Base-by-base conservation (phyloP, 306 rosid species). In the Gleditsia sinensis region DNA sequence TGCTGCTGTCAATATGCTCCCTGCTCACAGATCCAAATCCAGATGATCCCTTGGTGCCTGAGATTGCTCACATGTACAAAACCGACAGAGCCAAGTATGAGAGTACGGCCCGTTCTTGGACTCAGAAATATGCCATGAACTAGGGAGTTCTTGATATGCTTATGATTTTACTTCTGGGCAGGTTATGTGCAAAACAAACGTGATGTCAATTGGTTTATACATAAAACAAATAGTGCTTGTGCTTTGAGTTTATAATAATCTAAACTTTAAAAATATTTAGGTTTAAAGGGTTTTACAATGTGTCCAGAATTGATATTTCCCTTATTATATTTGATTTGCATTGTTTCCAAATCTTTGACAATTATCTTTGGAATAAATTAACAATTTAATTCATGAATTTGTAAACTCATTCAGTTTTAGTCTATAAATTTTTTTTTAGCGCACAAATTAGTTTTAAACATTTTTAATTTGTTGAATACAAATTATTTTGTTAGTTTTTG, bases 11-110 rank as follows among this genome's bases (percentile, higher is more conserved):
- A 57, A 82, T 85, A 65, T 85, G 89, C 85, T 85, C 89, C 4
- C 80, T 85, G 65, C 68, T 85, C 74, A 85, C 89, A 53, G 89
- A 85, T 43, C 89, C 89, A 5, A 85, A 85, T 78, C 89, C 87
- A 0, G 89, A 85, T 12, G 87, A 85, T 11, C 89, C 89, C 53
- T 74, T 85, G 77, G 89, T 85, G 68, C 89, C 89, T 20, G 89
- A 85, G 74, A 82, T 85, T 69, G 89, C 89, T 30, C 76, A 82
- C 49, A 82, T 82, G 89, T 85, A 85, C 74, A 85, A 85, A 83
- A 79, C 75, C 0, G 89, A 85, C 87, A 73, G 72, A 43, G 78
- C 81, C 54, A 82, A 82, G 83, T 82, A 82, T 14, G 85, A 80
- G 83, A 77, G 21, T 20, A 86, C 87, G 10, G 90, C 90, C 27